Percentiles rank a stretch among this genome's conserved stretches.
Evolutionary conservation across 352 stramenopile genomes (phyloP).

Genomic region (Thalassiosira pacifica): DNA sequence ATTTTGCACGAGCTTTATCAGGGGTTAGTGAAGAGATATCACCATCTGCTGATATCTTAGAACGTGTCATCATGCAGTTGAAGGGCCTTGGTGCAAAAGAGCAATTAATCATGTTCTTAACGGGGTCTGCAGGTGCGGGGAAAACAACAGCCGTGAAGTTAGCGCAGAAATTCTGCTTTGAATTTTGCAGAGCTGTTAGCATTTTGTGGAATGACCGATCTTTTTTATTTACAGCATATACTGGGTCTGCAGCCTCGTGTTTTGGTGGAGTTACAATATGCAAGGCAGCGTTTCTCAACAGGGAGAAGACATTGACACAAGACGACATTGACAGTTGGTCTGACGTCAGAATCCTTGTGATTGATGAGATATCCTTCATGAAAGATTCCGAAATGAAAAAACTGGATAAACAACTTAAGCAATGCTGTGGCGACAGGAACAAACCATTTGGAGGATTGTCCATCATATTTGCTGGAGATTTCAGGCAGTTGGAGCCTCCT

Average conservation of each 20-base stretch:
- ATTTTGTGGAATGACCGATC: constrained; percentile 15
- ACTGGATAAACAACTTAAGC: background rate
- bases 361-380: constrained; percentile 44
- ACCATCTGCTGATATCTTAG: too few species aligned
- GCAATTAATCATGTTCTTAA: constrained; percentile 47
- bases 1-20: background rate
- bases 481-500: constrained; percentile 1
- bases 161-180: constrained; percentile 34
- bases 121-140: constrained; percentile 27
- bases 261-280: constrained; percentile 35
- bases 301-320: background rate
- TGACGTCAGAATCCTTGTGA: constrained; percentile 52
- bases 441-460: constrained; percentile 17
- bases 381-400: background rate
- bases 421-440: background rate
- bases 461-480: constrained; percentile 41
- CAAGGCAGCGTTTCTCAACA: constrained; percentile 38
- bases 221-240: constrained; percentile 43
- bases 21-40: too few species aligned
- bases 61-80: too few species aligned
- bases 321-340: constrained; percentile 25
- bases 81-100: constrained; percentile 20
- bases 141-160: constrained; percentile 35
- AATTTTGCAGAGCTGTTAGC: constrained; percentile 33
- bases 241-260: constrained; percentile 22